A percentile compares a stretch with the other conserved stretches of the same genome.
Conservation (phyloP, 1,284 basidiomycete species). For the Sporisorium iseilematis-ciliati region DNA sequence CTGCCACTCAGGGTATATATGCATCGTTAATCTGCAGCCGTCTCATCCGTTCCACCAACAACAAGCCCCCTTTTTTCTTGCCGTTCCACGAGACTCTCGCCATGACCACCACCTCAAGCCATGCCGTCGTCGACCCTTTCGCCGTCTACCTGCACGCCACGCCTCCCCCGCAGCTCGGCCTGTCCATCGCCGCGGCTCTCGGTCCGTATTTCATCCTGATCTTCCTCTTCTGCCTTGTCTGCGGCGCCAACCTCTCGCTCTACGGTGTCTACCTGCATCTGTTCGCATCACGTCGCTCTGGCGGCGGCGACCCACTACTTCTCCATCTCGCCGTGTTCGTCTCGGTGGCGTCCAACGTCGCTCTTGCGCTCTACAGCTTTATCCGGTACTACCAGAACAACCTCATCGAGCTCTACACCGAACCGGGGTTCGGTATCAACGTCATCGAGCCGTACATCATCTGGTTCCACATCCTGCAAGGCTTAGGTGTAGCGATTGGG, state of each 20-base stretch:
- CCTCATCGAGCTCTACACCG: slow-evolving; percentile 14
- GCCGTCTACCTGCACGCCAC: slow-evolving; percentile 26
- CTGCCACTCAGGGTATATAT: too few species aligned
- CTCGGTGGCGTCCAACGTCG: slow-evolving; percentile 17
- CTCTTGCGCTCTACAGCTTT: slow-evolving; percentile 6
- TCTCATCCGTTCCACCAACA: too few species aligned
- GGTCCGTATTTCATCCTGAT: slow-evolving; percentile 30
- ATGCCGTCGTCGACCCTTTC: not conserved
- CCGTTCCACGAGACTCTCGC: not conserved
- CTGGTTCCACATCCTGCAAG: slow-evolving; percentile 20
- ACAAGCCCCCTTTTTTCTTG: too few species aligned
- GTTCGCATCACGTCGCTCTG: slow-evolving; percentile 4
- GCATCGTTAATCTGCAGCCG: too few species aligned
- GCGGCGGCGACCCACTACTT: slow-evolving; percentile 16
- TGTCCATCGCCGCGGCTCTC: slow-evolving; percentile 16
- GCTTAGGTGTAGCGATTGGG: slow-evolving; percentile 29
- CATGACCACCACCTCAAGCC: too few species aligned
- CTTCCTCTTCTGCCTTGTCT: slow-evolving; percentile 12
- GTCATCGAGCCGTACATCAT: slow-evolving; percentile 27
- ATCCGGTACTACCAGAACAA: slow-evolving; percentile 5
- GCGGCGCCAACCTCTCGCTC: slow-evolving; percentile 32
- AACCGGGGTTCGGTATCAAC: slow-evolving; percentile 27
- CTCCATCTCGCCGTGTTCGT: slow-evolving; percentile 15
- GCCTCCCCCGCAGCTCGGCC: slow-evolving; percentile 7
- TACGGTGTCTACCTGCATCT: slow-evolving; percentile 29